Conservation (phyloP, 2,329 filamentous ascomycete species). For the Tothia fuscella region DNA sequence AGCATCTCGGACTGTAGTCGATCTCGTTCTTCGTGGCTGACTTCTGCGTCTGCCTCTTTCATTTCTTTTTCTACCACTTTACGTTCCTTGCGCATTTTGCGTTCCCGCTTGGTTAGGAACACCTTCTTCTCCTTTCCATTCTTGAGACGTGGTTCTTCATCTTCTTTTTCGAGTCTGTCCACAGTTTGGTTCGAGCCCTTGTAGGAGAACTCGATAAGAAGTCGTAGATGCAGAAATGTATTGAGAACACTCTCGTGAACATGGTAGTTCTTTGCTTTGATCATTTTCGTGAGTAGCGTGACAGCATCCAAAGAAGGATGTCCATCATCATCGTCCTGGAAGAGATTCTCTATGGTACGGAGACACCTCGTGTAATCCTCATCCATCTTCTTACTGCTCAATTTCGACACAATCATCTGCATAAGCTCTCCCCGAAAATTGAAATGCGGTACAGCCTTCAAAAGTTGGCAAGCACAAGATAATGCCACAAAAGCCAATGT, state of each 20-base stretch:
- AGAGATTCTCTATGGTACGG: conserved; percentile 67
- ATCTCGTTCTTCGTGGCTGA: conserved; percentile 85
- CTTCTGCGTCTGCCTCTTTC: conserved; percentile 78
- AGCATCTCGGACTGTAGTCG: conserved; percentile 90
- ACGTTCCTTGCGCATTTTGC: conserved; percentile 74
- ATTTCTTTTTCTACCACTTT: conserved; percentile 88
- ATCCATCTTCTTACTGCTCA: conserved; percentile 62
- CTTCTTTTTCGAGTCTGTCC: conserved; percentile 38
- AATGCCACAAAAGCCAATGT: conserved; percentile 63
- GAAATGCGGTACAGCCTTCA: conserved; percentile 84
- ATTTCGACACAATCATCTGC: conserved; percentile 73
- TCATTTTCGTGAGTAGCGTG: conserved; percentile 80
- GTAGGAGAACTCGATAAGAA: conserved; percentile 76
- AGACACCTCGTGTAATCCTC: conserved; percentile 66
- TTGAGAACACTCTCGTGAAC: conserved; percentile 81
- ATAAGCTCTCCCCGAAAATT: conserved; percentile 86
- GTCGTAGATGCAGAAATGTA: conserved; percentile 76
- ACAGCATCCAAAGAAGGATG: conserved; percentile 79
- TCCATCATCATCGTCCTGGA: conserved; percentile 80
- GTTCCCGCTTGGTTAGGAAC: conserved; percentile 77
- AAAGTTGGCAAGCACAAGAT: conserved; percentile 69
- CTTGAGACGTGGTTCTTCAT: conserved; percentile 27
- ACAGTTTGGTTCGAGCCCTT: conserved; percentile 71
- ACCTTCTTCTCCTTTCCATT: conserved; percentile 64
- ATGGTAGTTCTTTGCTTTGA: conserved; percentile 73